Percentiles rank a stretch among this genome's conserved stretches.
Evolutionary conservation across 2,329 filamentous ascomycete genomes (phyloP).

Genomic region (Pyrenophora seminiperda): DNA sequence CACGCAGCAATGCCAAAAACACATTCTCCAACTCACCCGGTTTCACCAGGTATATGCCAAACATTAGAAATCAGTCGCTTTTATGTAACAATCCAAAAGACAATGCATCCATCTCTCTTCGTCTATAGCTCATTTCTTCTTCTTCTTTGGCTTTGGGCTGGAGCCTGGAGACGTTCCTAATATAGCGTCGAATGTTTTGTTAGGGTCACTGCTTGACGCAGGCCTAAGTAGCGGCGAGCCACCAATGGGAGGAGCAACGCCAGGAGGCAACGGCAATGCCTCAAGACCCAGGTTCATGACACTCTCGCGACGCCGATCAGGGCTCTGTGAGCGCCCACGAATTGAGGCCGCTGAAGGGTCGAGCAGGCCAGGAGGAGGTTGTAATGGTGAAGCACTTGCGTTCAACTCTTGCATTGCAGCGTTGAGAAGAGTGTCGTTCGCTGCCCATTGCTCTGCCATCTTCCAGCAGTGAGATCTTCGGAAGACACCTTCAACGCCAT

Average conservation of each 20-base stretch:
- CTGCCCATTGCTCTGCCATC: constrained; percentile 65
- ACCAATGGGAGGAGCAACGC: constrained; percentile 46
- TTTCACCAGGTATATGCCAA: constrained; percentile 3
- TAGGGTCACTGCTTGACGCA: constrained; percentile 45
- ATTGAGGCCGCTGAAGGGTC: constrained; percentile 24
- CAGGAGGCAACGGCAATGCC: constrained; percentile 53
- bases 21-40: constrained; percentile 4
- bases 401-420: constrained; percentile 45
- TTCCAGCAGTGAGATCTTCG: constrained; percentile 72
- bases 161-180: constrained; percentile 40
- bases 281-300: constrained; percentile 55
- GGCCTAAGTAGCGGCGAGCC: constrained; percentile 33
- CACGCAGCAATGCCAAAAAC: constrained; percentile 10
- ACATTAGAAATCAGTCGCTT: constrained; percentile 4
- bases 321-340: constrained; percentile 35
- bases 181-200: constrained; percentile 57
- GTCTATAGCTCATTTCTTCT: constrained; percentile 29
- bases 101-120: neutral
- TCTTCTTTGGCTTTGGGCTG: constrained; percentile 38
- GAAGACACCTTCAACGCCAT: constrained; percentile 71
- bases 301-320: constrained; percentile 48
- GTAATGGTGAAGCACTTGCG: constrained; percentile 36
- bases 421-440: constrained; percentile 41
- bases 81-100: constrained; percentile 5
- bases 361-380: constrained; percentile 38